A percentile compares a stretch with the other conserved stretches of the same genome.
Conservation (phyloP, 2,329 filamentous ascomycete species). For the Tricladium varicosporioides region DNA sequence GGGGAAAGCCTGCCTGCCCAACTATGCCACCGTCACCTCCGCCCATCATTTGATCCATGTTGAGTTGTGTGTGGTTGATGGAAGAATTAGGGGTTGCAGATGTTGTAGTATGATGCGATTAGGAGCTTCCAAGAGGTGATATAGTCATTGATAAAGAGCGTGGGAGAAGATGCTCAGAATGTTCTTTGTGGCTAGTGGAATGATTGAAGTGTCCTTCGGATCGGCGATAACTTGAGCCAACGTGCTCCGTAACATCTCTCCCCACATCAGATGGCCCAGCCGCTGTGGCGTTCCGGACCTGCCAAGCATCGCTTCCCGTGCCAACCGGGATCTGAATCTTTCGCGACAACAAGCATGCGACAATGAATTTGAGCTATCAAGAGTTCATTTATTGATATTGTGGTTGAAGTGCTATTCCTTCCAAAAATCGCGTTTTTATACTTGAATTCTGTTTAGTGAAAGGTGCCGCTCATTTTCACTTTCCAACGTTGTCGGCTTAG, state of each 20-base stretch:
- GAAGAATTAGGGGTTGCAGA: not conserved
- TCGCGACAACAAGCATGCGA: no score
- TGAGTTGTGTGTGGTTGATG: conserved; percentile 2
- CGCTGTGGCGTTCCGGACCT: no score
- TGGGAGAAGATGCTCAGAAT: not conserved
- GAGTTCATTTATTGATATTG: no score
- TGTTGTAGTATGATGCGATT: not conserved
- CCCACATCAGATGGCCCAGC: no score
- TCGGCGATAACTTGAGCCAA: not conserved
- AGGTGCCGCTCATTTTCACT: not conserved
- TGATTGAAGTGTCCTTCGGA: conserved; percentile 1
- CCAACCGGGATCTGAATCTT: no score
- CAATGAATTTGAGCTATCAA: no score
- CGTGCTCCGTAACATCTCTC: no score
- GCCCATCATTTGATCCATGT: conserved; percentile 37
- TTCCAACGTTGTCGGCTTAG: not conserved
- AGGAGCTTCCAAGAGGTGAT: not conserved
- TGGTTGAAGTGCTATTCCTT: no score
- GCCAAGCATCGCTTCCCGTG: no score
- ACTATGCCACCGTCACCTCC: conserved; percentile 35
- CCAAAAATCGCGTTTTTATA: no score
- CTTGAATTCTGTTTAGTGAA: no score
- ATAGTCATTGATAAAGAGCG: not conserved
- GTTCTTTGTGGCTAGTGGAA: not conserved
- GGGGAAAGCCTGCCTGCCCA: conserved; percentile 65